These are phyloP conservation scores for Ceratocystiopsis sp. DNA, from an alignment of 2,329 filamentous ascomycete species.

Conservation along the genomic window DNA sequence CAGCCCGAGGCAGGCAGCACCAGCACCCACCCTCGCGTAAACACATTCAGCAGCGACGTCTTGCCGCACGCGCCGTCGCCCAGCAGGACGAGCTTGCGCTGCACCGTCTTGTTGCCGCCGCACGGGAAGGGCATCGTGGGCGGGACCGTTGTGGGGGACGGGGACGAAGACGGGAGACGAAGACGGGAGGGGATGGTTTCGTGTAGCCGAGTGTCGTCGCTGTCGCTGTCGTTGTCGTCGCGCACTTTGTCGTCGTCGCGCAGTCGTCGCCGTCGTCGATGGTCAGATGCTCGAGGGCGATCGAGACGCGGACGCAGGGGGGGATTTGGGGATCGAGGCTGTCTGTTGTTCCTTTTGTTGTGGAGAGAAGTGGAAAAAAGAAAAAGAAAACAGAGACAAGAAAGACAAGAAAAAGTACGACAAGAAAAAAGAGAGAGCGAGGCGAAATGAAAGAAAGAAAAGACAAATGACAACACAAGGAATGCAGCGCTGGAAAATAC, in stretches of 20 bases:
- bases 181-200: no score
- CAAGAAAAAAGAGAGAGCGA: not conserved
- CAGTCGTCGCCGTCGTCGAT: no score
- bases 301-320: not conserved
- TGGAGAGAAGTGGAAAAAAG: not conserved
- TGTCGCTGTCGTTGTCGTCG: not conserved
- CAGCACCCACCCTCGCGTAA: slow-evolving; percentile 74
- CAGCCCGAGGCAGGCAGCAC: no score
- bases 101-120: slow-evolving; percentile 66
- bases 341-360: not conserved
- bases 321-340: not conserved
- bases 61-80: slow-evolving; percentile 95
- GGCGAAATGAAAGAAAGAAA: not conserved
- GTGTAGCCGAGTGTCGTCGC: not conserved
- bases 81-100: slow-evolving; percentile 93
- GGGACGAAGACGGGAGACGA: no score
- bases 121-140: slow-evolving; percentile 33
- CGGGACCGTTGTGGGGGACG: no score
- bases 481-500: no score
- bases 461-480: not conserved
- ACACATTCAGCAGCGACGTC: slow-evolving; percentile 93
- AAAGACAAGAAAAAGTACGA: not conserved
- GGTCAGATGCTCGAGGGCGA: no score
- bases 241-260: no score
- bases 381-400: not conserved